phyloP scores from a whole-genome alignment of 768 basidiomycete species.

The Pholiota conissans region DNA sequence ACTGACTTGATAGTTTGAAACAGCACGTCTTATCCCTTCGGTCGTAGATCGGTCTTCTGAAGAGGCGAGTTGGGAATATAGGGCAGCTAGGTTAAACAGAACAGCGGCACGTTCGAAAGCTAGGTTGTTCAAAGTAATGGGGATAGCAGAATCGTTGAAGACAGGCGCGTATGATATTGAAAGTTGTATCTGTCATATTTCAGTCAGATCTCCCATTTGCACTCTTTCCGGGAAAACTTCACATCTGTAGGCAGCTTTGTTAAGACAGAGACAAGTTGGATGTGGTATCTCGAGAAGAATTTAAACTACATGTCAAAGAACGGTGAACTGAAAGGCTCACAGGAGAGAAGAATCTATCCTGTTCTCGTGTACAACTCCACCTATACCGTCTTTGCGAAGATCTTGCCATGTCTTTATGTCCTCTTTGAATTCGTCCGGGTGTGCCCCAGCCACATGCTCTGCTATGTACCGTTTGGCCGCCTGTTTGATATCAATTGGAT shows the following conservation, averaged over 20 bases:
- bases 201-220: slow-evolving; percentile 2
- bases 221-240: slow-evolving; percentile 15
- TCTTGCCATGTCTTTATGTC: slow-evolving; percentile 75
- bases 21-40: slow-evolving; percentile 86
- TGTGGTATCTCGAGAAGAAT: slow-evolving; percentile 71
- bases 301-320: not conserved
- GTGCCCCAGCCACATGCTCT: slow-evolving; percentile 58
- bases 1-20: slow-evolving; percentile 75
- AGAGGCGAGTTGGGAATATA: slow-evolving; percentile 81
- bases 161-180: slow-evolving; percentile 73
- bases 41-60: slow-evolving; percentile 65
- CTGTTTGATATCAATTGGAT: slow-evolving; percentile 50
- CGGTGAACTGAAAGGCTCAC: slow-evolving; percentile 40
- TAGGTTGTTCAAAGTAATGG: slow-evolving; percentile 71
- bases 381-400: slow-evolving; percentile 58
- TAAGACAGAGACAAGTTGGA: slow-evolving; percentile 81
- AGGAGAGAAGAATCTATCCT: slow-evolving; percentile 51
- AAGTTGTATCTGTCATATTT: slow-evolving; percentile 57
- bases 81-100: slow-evolving; percentile 83
- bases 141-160: slow-evolving; percentile 57
- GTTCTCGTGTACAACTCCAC: slow-evolving; percentile 53
- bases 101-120: slow-evolving; percentile 77
- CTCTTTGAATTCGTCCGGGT: slow-evolving; percentile 81
- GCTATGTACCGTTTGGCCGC: slow-evolving; percentile 66
- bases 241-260: slow-evolving; percentile 86